Evolutionary conservation across 106 monocot genomes (phyloP), one percentile per base, ranked within the genome.

Genomic region (Dioscorea alata): DNA sequence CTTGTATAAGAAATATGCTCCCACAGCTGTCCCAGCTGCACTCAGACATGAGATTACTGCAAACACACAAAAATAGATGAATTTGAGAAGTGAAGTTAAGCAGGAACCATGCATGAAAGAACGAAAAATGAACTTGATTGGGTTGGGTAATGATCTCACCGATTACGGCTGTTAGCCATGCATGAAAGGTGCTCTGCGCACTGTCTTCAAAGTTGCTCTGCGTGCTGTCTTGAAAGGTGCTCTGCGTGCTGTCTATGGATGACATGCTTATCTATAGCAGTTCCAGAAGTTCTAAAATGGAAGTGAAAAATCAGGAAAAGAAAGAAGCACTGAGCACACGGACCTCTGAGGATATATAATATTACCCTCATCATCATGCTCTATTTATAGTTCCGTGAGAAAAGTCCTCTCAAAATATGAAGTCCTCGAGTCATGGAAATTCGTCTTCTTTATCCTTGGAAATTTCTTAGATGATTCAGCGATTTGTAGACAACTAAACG

Each of bases 361-460:
- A 64, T 57, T 4, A 73, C 3, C 57, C 8, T 22, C 33, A 16
- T 48, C 7, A 4, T 65, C 73, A 58, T 28, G 2, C 28, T 28
- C 28, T 28, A 28, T 28, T 28, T 28, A 28, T 28, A 28, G 28
- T 28, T 28, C 28, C 28, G 28, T 28, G 28, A 28, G 28, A 28
- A 28, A 28, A 1, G 2, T 28, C 28, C 28, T 28, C 28, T 28
- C 28, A 28, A 28, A 28, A 28, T 28, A 28, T 3, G 3, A 28
- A 28, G 28, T 28, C 28, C 28, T 28, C 3, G 28, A 28, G 28
- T 73, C 65, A 2, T 54, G 64, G 10, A 73, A 48, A 14, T 17
- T 17, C 5, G 65, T 65, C n/a, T 74, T 74, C 65, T 65, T 65
- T 9, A 65, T 65, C 1, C 2, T n/a, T 16, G 65, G 65, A 17